phyloP scores from a whole-genome alignment of 2,329 filamentous ascomycete species.

The Scolecobasidium constrictum region DNA sequence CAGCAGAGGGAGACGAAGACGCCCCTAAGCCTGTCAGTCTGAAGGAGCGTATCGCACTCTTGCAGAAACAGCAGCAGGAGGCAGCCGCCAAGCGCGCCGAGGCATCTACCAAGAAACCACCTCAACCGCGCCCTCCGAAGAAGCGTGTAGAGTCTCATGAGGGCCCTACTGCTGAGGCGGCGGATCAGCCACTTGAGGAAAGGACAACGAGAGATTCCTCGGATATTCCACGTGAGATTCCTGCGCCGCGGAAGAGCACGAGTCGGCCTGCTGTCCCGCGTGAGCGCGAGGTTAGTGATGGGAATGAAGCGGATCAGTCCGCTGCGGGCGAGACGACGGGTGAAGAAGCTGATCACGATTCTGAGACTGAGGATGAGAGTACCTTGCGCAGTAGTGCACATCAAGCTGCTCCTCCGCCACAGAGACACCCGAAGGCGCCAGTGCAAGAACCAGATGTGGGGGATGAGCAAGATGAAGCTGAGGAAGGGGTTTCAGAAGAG shows the following conservation, averaged over 20 bases:
- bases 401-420: constrained; percentile 8
- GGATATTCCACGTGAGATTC: constrained; percentile 24
- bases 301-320: constrained; percentile 56
- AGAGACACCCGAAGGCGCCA: constrained; percentile 22
- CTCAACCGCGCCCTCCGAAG: constrained; percentile 57
- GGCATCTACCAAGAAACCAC: constrained; percentile 69
- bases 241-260: constrained; percentile 19
- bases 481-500: constrained; percentile 43
- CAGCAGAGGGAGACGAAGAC: constrained; percentile 49
- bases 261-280: constrained; percentile 27
- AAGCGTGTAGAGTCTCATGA: constrained; percentile 47
- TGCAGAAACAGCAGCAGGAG: constrained; percentile 90
- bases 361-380: constrained; percentile 53
- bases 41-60: constrained; percentile 86
- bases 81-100: constrained; percentile 76
- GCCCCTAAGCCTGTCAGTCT: constrained; percentile 85
- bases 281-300: constrained; percentile 47
- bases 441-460: constrained; percentile 33
- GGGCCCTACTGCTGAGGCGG: constrained; percentile 11
- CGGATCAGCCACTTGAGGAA: constrained; percentile 20
- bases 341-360: constrained; percentile 51
- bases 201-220: constrained; percentile 25
- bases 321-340: constrained; percentile 49
- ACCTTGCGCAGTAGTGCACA: no score
- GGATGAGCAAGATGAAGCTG: constrained; percentile 38